A percentile compares a stretch with the other conserved stretches of the same genome.
Evolutionary conservation across 1,284 basidiomycete genomes (phyloP).

Genomic region (Ganoderma lucidum): DNA sequence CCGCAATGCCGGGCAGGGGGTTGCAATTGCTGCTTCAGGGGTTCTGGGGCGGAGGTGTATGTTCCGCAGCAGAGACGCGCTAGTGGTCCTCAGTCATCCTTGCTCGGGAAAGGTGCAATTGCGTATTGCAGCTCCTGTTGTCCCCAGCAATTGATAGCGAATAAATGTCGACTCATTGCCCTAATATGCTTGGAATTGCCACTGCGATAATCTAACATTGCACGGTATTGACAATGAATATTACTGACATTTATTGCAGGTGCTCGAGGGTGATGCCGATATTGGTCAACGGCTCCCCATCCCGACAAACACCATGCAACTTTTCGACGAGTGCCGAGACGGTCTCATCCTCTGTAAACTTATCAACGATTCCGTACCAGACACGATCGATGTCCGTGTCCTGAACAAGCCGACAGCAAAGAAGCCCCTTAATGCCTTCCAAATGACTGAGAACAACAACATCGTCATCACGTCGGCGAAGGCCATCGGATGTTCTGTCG

Average conservation of each 20-base stretch:
- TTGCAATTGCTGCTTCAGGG: not conserved
- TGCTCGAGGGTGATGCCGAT: slow-evolving; percentile 91
- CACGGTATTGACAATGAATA: not conserved
- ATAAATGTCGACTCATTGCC: not conserved
- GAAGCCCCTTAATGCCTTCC: slow-evolving; percentile 93
- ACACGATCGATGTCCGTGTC: slow-evolving; percentile 98
- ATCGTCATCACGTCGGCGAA: slow-evolving; percentile 97
- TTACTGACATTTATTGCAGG: slow-evolving; percentile 52
- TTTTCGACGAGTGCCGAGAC: slow-evolving; percentile 97
- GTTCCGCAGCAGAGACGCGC: not conserved
- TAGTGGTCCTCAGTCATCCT: not conserved
- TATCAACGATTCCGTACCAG: slow-evolving; percentile 98
- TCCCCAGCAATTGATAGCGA: not conserved
- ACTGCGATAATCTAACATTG: not conserved
- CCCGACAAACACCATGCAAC: slow-evolving; percentile 98
- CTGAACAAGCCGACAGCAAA: slow-evolving; percentile 86
- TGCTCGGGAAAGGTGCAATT: not conserved
- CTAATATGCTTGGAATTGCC: too few species aligned
- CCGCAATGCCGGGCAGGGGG: not conserved
- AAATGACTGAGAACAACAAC: slow-evolving; percentile 99
- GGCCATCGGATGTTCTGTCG: slow-evolving; percentile 97
- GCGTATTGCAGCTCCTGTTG: not conserved
- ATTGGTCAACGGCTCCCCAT: slow-evolving; percentile 88
- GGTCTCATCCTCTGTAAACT: slow-evolving; percentile 97
- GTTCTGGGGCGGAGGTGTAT: not conserved